Percentiles rank a stretch among this genome's conserved stretches.
Evolutionary conservation across 306 rosid genomes (phyloP).

Genomic region (Ammopiptanthus mongolicus): DNA sequence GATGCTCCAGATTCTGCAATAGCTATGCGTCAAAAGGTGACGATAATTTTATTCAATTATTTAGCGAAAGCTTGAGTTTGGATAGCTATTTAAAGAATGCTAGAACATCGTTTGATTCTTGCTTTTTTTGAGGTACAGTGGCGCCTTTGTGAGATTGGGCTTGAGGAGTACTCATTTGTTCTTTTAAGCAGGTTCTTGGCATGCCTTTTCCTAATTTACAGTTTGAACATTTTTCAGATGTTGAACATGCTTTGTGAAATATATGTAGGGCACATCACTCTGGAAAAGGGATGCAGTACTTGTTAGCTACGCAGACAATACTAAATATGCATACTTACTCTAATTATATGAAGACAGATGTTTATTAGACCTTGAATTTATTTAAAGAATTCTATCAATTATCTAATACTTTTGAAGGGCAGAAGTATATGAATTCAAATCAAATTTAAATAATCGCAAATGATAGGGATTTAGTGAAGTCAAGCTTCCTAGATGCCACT

Average conservation of each 20-base stretch:
- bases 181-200: slow-evolving; percentile 78
- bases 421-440: neutral
- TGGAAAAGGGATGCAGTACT: slow-evolving; percentile 13
- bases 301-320: slow-evolving; percentile 8
- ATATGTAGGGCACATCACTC: slow-evolving; percentile 1
- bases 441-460: neutral
- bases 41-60: slow-evolving; percentile 18
- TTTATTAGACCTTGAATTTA: slow-evolving; percentile 8
- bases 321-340: slow-evolving; percentile 3
- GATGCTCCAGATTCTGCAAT: slow-evolving; percentile 95
- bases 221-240: slow-evolving; percentile 9
- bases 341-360: neutral
- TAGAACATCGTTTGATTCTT: slow-evolving; percentile 20
- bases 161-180: slow-evolving; percentile 93
- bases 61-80: slow-evolving; percentile 7
- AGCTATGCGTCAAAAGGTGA: slow-evolving; percentile 97
- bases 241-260: neutral
- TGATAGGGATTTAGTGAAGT: neutral
- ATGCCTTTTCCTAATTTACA: slow-evolving; percentile 18
- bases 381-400: slow-evolving; percentile 12
- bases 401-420: neutral
- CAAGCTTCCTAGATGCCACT: slow-evolving; percentile 1
- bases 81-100: slow-evolving; percentile 15
- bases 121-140: slow-evolving; percentile 54
- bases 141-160: slow-evolving; percentile 98